Evolutionary conservation across 1,139 yeast genomes (phyloP).

Genomic region (Candida gigantensis): DNA sequence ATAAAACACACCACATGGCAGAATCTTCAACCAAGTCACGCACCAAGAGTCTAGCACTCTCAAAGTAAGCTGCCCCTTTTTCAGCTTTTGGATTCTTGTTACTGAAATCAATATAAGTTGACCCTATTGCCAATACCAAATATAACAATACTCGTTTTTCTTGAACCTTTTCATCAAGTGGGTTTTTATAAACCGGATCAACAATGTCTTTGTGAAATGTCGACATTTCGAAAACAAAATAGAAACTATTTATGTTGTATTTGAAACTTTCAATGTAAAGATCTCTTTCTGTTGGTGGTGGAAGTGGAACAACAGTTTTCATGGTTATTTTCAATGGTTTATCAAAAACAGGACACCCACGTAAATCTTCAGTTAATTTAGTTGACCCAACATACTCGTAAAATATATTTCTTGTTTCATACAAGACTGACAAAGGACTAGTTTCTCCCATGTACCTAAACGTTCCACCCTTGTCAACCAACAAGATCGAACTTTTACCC

Average conservation of each 20-base stretch:
- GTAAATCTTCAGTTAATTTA: slow-evolving; percentile 35
- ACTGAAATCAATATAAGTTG: slow-evolving; percentile 27
- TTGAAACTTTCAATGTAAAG: slow-evolving; percentile 29
- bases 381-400: slow-evolving; percentile 17
- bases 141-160: slow-evolving; percentile 31
- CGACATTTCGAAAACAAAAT: slow-evolving; percentile 36
- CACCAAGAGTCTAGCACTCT: slow-evolving; percentile 32
- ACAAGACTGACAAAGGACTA: slow-evolving; percentile 26
- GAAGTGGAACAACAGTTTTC: slow-evolving; percentile 24
- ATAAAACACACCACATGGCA: slow-evolving; percentile 44
- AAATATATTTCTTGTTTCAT: slow-evolving; percentile 27
- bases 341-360: slow-evolving; percentile 34
- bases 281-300: slow-evolving; percentile 23
- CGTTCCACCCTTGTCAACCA: slow-evolving; percentile 23
- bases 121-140: slow-evolving; percentile 42
- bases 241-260: slow-evolving; percentile 34
- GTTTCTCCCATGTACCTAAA: slow-evolving; percentile 30
- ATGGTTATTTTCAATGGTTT: slow-evolving; percentile 22
- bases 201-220: slow-evolving; percentile 27
- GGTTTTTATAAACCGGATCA: slow-evolving; percentile 28
- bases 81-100: slow-evolving; percentile 20
- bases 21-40: slow-evolving; percentile 37
- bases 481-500: slow-evolving; percentile 20
- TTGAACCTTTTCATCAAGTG: slow-evolving; percentile 16
- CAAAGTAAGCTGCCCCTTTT: slow-evolving; percentile 25